Base-by-base conservation (phyloP, 2,329 filamentous ascomycete genomes). In the Colletotrichum sp. region DNA sequence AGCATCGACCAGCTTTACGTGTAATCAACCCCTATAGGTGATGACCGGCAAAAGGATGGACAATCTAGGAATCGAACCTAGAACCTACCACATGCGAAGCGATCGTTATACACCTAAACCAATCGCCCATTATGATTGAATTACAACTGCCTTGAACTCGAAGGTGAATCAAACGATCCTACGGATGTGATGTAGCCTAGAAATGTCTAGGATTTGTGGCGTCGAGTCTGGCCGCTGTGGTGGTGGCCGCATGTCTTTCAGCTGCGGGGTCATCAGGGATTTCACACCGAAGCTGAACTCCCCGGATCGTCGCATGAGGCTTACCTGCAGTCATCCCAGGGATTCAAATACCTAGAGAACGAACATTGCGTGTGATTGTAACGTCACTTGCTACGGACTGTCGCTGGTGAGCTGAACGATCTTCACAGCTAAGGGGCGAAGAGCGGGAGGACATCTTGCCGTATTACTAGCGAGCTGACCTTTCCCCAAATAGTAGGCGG, bases 91-190 rank as follows among this genome's bases (percentile, higher is more conserved):
- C 49, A 34, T 68, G 65, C 65, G 15, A 68, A 57, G 65, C 44
- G 4, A 9, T 6, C n/a, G 65, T 57, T 67, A 55, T 36, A 28
- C 6, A 9, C 13, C 18, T 36, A 12, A 12, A 44, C 52, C 52
- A 60, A 59, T 68, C 66, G 52, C 52, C 52, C 66, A 52, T 13
- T 59, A 0, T 57, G 1, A 16, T 9, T 32, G 12, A 28, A 0
- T 3, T 32, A 13, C 0, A 4, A 0, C 1, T 1, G 18, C 26
- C 15, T 28, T n/a, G 0, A 6, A 3, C 0, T 60, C 3, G 18
- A 62, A 8, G 0, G 10, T n/a, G 28, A 16, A 24, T 32, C 5
- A 34, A 32, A 4, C 18, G 26, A 28, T 21, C 2, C 12, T 15
- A 36, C 4, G 24, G 16, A 30, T 28, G 12, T 49, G 9, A 18